These are phyloP conservation scores for Arabidopsis arenosa DNA, from an alignment of 345 rosid genomes.

Conservation along the genomic window DNA sequence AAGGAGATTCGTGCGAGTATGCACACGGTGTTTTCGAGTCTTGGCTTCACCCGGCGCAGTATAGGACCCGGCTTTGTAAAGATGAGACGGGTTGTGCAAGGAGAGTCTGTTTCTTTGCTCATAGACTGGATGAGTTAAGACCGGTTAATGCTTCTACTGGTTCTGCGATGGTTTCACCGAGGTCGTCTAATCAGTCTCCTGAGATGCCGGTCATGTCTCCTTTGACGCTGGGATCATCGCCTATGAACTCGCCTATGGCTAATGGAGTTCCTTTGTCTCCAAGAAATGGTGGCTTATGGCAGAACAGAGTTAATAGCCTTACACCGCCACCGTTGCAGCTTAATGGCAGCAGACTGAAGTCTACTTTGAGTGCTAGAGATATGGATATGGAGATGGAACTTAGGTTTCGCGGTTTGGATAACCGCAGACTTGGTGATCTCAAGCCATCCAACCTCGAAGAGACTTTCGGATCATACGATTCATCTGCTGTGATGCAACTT, in stretches of 20 bases:
- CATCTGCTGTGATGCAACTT: constrained; percentile 60
- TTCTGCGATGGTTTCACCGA: constrained; percentile 95
- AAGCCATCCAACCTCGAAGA: constrained; percentile 65
- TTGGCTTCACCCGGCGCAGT: constrained; percentile 98
- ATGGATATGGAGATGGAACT: constrained; percentile 75
- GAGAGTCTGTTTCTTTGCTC: constrained; percentile 98
- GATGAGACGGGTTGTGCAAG: constrained; percentile 87
- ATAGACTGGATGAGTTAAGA: constrained; percentile 79
- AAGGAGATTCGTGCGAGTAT: constrained; percentile 89
- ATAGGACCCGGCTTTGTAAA: constrained; percentile 94
- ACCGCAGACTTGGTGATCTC: constrained; percentile 45
- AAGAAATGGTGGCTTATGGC: constrained; percentile 70
- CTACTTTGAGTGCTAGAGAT: constrained; percentile 77
- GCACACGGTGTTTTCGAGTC: constrained; percentile 99
- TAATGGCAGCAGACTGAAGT: constrained; percentile 83
- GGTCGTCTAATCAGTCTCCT: constrained; percentile 59
- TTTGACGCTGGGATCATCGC: constrained; percentile 62
- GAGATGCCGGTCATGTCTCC: constrained; percentile 74
- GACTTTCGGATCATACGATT: constrained; percentile 62
- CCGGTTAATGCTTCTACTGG: constrained; percentile 95
- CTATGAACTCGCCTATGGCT: constrained; percentile 78
- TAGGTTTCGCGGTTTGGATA: constrained; percentile 64
- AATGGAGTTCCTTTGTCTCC: constrained; percentile 71
- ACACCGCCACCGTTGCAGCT: constrained; percentile 85
- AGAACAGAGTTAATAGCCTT: constrained; percentile 62